Evolutionary conservation across 495 filamentous ascomycete genomes (phyloP).

Genomic region (Trichoderma parareesei): DNA sequence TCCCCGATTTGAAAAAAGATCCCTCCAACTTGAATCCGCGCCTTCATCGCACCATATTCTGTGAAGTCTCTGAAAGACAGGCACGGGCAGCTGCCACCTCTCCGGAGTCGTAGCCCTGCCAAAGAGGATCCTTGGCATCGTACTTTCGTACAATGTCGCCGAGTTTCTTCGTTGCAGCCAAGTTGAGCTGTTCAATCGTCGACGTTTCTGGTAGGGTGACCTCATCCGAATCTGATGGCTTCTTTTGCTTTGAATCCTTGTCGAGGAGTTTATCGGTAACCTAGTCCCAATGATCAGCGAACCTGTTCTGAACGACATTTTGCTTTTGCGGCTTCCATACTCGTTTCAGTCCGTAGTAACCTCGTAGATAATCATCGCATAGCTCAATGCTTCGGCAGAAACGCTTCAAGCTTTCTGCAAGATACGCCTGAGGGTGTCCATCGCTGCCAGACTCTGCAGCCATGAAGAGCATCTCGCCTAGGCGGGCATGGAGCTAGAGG

Average conservation of each 20-base stretch:
- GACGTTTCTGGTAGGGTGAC: constrained; percentile 36
- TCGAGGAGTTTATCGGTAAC: constrained; percentile 32
- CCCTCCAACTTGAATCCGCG: not conserved
- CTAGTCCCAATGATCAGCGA: constrained; percentile 17
- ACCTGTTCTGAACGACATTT: constrained; percentile 6
- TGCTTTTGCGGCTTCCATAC: constrained; percentile 38
- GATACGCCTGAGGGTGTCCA: constrained; percentile 37
- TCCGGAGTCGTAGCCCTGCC: constrained; percentile 62
- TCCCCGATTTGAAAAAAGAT: too few relatives aligned
- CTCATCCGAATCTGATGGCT: constrained; percentile 30
- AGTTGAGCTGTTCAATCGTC: constrained; percentile 60
- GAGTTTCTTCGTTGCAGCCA: constrained; percentile 64
- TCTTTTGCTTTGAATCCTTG: constrained; percentile 24
- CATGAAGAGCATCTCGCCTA: constrained; percentile 77
- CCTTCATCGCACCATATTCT: constrained; percentile 24
- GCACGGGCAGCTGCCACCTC: constrained; percentile 74
- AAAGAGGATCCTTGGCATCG: constrained; percentile 51
- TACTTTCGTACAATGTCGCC: constrained; percentile 63
- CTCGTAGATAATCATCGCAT: constrained; percentile 84
- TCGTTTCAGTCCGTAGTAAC: constrained; percentile 82
- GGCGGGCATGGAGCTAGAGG: constrained; percentile 69
- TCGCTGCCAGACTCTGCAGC: constrained; percentile 43
- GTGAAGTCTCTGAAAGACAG: constrained; percentile 47
- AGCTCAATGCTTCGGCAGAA: constrained; percentile 89
- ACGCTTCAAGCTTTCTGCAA: constrained; percentile 66